These are phyloP conservation scores for Aegilops umbellulata DNA, from an alignment of 176 grass and related monocot species.

Conservation along the genomic window DNA sequence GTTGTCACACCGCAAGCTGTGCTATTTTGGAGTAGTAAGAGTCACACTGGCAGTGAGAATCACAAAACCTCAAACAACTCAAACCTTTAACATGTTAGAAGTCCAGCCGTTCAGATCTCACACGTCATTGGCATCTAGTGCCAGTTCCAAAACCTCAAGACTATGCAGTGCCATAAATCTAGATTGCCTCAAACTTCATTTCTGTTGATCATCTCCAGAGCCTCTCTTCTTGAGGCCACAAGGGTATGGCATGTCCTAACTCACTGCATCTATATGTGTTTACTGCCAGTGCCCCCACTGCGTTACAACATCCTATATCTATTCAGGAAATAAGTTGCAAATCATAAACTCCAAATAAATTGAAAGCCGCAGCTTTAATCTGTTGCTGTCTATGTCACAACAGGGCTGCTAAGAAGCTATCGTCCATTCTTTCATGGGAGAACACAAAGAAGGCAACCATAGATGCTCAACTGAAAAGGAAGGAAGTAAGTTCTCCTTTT, in stretches of 20 bases:
- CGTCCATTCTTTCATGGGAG: constrained; percentile 76
- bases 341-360: neutral
- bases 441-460: constrained; percentile 66
- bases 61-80: neutral
- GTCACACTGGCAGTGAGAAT: neutral
- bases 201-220: neutral
- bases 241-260: neutral
- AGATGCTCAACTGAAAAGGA: constrained; percentile 67
- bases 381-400: constrained; percentile 17
- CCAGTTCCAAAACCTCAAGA: neutral
- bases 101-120: neutral
- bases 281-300: neutral
- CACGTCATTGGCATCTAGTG: neutral
- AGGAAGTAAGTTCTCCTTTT: constrained; percentile 52
- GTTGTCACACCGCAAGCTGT: neutral
- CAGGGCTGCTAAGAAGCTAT: constrained; percentile 73
- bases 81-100: too few species aligned
- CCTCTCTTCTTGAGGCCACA: neutral
- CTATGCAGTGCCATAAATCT: neutral
- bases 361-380: neutral
- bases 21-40: neutral
- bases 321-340: constrained; percentile 2
- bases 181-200: neutral
- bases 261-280: neutral
- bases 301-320: neutral